Percentiles rank a stretch among this genome's conserved stretches.
phyloP scores from a whole-genome alignment of 2,329 filamentous ascomycete genomes.

The Diaporthe nobilis region DNA sequence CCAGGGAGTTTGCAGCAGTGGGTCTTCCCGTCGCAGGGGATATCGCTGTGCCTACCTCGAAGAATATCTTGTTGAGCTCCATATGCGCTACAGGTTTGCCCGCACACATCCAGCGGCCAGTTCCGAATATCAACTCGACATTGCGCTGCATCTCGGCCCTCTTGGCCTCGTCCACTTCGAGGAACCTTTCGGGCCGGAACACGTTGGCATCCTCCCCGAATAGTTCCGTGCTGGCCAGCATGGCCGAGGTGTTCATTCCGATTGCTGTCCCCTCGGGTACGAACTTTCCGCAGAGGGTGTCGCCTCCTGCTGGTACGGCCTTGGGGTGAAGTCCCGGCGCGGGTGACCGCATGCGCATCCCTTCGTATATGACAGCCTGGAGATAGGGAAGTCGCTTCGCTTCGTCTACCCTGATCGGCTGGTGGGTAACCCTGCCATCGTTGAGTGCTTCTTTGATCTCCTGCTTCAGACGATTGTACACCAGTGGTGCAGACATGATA shows the following conservation, averaged over 20 bases:
- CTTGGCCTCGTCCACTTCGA: constrained; percentile 56
- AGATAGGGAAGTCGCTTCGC: constrained; percentile 44
- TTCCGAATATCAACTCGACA: constrained; percentile 56
- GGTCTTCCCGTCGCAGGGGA: not conserved
- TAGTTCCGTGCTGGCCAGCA: constrained; percentile 37
- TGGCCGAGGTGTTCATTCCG: constrained; percentile 39
- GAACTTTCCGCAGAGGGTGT: constrained; percentile 48
- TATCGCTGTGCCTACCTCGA: constrained; percentile 51
- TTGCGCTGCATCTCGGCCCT: constrained; percentile 51
- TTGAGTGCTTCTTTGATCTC: constrained; percentile 41
- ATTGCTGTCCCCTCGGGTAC: constrained; percentile 49
- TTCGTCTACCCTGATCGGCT: constrained; percentile 42
- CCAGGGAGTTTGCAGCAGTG: not conserved
- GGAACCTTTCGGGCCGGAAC: constrained; percentile 74
- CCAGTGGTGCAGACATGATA: constrained; percentile 38
- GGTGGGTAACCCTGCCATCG: constrained; percentile 37
- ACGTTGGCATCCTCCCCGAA: constrained; percentile 67
- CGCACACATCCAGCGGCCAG: constrained; percentile 56
- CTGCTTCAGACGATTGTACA: constrained; percentile 37
- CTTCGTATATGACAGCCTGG: constrained; percentile 46
- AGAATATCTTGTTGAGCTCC: constrained; percentile 58
- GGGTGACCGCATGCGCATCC: constrained; percentile 45
- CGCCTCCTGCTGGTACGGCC: constrained; percentile 47
- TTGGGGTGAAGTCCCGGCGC: constrained; percentile 44
- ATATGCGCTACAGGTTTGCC: constrained; percentile 59